phyloP scores from a whole-genome alignment of 2,329 filamentous ascomycete genomes.

The Allantophomopsis lycopodina region DNA sequence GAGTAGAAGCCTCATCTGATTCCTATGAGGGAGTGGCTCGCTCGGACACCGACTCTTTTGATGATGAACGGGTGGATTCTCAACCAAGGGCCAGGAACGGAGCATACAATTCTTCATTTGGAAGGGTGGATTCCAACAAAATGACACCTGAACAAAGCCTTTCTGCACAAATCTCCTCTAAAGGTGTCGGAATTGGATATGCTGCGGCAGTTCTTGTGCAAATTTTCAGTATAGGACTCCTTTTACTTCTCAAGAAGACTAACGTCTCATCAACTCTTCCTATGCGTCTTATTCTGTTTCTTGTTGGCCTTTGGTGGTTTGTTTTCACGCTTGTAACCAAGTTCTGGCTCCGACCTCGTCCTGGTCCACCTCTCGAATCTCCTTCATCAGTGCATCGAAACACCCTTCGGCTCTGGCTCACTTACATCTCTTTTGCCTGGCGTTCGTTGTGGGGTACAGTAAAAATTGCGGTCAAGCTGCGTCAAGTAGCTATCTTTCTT shows the following conservation, averaged over 20 bases:
- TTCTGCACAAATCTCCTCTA: constrained; percentile 80
- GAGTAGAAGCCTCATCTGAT: neutral
- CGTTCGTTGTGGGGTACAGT: constrained; percentile 69
- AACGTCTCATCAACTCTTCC: constrained; percentile 70
- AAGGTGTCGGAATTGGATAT: constrained; percentile 89
- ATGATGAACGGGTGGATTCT: neutral
- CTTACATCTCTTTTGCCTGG: constrained; percentile 76
- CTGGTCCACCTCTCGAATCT: constrained; percentile 58
- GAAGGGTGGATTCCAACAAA: constrained; percentile 24
- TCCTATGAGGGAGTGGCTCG: neutral
- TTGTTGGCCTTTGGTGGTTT: constrained; percentile 84
- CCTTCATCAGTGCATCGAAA: constrained; percentile 5
- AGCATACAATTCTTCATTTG: constrained; percentile 3
- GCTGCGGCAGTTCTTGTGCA: constrained; percentile 75
- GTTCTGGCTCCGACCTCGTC: constrained; percentile 72
- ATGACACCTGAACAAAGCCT: constrained; percentile 58
- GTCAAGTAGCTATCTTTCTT: constrained; percentile 66
- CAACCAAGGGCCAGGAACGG: constrained; percentile 17
- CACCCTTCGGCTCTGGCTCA: constrained; percentile 33
- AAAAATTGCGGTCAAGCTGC: constrained; percentile 54
- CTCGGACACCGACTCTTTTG: no score
- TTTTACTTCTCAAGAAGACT: constrained; percentile 31
- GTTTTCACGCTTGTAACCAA: constrained; percentile 75
- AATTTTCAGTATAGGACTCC: constrained; percentile 62
- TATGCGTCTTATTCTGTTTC: constrained; percentile 69